Percentiles rank a stretch among this genome's conserved stretches.
Conservation (phyloP, 768 basidiomycete species). For the Suillus sp. region DNA sequence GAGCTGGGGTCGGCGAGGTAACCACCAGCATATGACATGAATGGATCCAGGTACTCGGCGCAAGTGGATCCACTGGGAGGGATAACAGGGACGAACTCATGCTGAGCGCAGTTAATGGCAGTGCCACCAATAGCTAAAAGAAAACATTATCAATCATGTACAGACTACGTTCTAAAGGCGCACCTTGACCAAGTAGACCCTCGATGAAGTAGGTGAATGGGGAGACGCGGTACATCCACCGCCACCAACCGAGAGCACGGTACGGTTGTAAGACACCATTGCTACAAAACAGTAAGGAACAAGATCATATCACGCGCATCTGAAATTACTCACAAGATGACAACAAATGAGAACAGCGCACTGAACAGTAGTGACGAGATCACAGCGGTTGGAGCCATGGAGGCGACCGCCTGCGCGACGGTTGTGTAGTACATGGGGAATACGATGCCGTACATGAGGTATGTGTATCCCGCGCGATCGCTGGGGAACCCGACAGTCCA, state of each 20-base stretch:
- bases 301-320: background rate
- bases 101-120: conserved; percentile 53
- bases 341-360: conserved; percentile 60
- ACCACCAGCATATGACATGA: conserved; percentile 44
- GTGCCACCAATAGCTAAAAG: conserved; percentile 53
- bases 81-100: conserved; percentile 61
- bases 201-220: background rate
- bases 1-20: conserved; percentile 46
- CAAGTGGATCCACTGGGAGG: conserved; percentile 52
- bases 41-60: conserved; percentile 44
- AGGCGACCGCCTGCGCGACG: conserved; percentile 59
- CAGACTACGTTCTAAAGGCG: conserved; percentile 14
- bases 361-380: conserved; percentile 61
- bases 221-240: conserved; percentile 57
- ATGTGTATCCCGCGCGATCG: conserved; percentile 60
- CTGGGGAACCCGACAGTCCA: conserved; percentile 66
- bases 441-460: conserved; percentile 52
- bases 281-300: conserved; percentile 18
- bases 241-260: conserved; percentile 64
- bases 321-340: conserved; percentile 50
- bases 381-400: conserved; percentile 61
- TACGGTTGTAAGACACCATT: conserved; percentile 72
- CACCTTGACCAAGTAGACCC: conserved; percentile 41
- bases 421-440: conserved; percentile 66
- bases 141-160: background rate